Base-by-base conservation (phyloP, 768 basidiomycete species). In the Leucogyrophana mollusca region DNA sequence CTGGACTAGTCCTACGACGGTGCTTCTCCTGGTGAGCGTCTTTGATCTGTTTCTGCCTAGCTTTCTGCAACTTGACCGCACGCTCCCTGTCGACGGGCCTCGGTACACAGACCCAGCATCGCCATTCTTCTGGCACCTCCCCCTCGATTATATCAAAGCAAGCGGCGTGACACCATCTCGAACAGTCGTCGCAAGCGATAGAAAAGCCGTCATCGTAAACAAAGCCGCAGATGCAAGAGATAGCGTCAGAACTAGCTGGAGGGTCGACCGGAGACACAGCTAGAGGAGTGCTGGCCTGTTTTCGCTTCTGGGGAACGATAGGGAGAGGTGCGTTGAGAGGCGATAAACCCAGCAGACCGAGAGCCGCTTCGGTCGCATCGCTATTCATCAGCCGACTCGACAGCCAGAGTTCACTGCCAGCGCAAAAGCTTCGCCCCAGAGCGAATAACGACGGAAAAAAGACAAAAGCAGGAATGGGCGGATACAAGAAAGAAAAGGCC, bases 141-240 rank as follows among this genome's bases (percentile, higher is more conserved):
- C 62, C 61, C 43, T 76, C 66, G 10, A 71, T 67, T 51, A 87
- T 83, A 38, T 72, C 78, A 54, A 87, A 87, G 66, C 93, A 94
- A 7, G 80, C 82, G 6, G 79, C 83, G 67, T 94, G 92, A 55
- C 85, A 86, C 90, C 92, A 94, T 32, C 85, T 77, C 17, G 76
- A 77, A 60, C 92, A 94, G 40, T 70, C 61, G 62, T 94, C 92
- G 67, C 92, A 94, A 9, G 85, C 87, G 51, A 94, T 88, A 9
- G 83, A 85, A 62, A 86, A 89, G 17, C 90, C 90, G 61, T 91
- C 90, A 65, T 91, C 91, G 58, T 81, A 74, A 37, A 73, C 67
- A 50, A 78, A 78, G 5, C 80, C 82, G 63, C 90, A 94, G 49
- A 90, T 86, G 61, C 91, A 94, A 37, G 73, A 71, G 43, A 85